phyloP scores from a whole-genome alignment of 371 early-diverging fungal species.

The Mucor plumbeus region DNA sequence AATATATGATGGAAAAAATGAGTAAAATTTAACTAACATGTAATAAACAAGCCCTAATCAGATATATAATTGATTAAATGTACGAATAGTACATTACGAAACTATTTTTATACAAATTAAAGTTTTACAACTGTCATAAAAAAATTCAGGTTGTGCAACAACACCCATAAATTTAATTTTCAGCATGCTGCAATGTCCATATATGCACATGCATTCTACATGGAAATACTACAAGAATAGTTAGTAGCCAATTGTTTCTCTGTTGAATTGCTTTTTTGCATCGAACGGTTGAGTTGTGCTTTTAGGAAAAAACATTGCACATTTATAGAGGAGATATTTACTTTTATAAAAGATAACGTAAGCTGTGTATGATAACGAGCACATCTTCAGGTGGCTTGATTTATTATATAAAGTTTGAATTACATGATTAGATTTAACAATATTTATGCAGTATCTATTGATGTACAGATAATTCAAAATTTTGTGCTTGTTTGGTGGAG shows the following conservation, averaged over 20 bases:
- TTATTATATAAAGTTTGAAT: too few relatives aligned
- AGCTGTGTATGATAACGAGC: too few relatives aligned
- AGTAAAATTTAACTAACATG: not conserved
- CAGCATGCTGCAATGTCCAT: conserved; percentile 3
- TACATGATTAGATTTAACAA: too few relatives aligned
- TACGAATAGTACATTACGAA: not conserved
- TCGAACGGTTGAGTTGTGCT: not conserved
- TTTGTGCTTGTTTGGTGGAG: too few relatives aligned
- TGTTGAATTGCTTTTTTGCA: not conserved
- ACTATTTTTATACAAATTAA: not conserved
- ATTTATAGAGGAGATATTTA: too few relatives aligned
- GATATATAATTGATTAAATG: not conserved
- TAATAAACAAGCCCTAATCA: not conserved
- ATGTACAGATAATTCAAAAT: too few relatives aligned
- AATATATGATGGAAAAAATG: too few relatives aligned
- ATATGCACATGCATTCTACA: not conserved
- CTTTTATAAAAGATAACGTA: too few relatives aligned
- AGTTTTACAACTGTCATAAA: conserved; percentile 1
- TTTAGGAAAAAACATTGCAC: not conserved
- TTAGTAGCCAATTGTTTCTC: not conserved
- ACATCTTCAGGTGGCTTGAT: too few relatives aligned
- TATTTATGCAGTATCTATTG: too few relatives aligned
- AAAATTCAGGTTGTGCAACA: not conserved
- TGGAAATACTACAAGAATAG: not conserved
- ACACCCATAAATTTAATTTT: not conserved